phyloP scores from a whole-genome alignment of 2,329 filamentous ascomycete species.

The Sordariomycetes sp. region DNA sequence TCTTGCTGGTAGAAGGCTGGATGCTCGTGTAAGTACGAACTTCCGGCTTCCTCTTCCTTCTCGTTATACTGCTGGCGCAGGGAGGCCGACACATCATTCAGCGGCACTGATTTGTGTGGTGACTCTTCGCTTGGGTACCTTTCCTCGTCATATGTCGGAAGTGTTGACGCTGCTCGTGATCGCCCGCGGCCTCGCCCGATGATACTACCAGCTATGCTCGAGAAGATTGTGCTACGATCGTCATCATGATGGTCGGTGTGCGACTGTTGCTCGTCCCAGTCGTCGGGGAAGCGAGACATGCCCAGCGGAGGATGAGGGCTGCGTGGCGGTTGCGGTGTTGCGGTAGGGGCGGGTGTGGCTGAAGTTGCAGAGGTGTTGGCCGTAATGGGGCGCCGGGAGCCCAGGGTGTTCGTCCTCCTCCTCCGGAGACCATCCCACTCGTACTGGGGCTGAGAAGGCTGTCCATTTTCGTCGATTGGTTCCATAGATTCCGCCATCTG shows the following conservation, averaged over 20 bases:
- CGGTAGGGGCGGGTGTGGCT: slow-evolving; percentile 14
- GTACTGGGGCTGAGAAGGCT: slow-evolving; percentile 35
- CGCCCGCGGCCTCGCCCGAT: slow-evolving; percentile 23
- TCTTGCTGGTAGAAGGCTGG: slow-evolving; percentile 33
- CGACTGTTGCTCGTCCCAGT: slow-evolving; percentile 40
- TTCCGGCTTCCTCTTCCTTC: slow-evolving; percentile 26
- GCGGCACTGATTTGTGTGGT: slow-evolving; percentile 37
- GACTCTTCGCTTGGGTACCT: slow-evolving; percentile 25
- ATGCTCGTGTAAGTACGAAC: slow-evolving; percentile 33
- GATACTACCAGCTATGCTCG: slow-evolving; percentile 49
- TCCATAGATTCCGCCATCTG: slow-evolving; percentile 61
- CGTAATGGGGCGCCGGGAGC: slow-evolving; percentile 3
- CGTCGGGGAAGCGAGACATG: slow-evolving; percentile 72
- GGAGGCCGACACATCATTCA: slow-evolving; percentile 51
- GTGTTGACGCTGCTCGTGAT: slow-evolving; percentile 21
- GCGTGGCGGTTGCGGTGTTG: slow-evolving; percentile 17
- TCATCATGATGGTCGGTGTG: slow-evolving; percentile 38
- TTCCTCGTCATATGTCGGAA: slow-evolving; percentile 18
- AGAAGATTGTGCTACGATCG: slow-evolving; percentile 36
- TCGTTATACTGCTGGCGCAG: slow-evolving; percentile 11
- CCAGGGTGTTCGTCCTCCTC: slow-evolving; percentile 40
- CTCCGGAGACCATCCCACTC: slow-evolving; percentile 90
- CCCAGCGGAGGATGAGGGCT: slow-evolving; percentile 66
- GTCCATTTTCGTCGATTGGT: slow-evolving; percentile 69
- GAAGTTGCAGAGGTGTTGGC: slow-evolving; percentile 10